Percentiles rank a stretch among this genome's conserved stretches.
These are phyloP conservation scores for Malus domestica DNA, from an alignment of 306 rosid genomes.

Conservation along the genomic window ASM211411v1 NC_041802.1:4986501-4987000, in stretches of 20 bases:
- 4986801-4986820: background rate
- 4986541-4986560: background rate
- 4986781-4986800: background rate
- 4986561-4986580: background rate
- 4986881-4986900: conserved; percentile 8
- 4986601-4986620: conserved; percentile 28
- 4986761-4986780: background rate
- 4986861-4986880: background rate
- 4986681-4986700: conserved; percentile 14
- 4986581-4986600: conserved; percentile 28
- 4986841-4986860: conserved; percentile 37
- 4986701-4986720: conserved; percentile 12
- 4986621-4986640: conserved; percentile 23
- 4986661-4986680: conserved; percentile 9
- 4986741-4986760: background rate
- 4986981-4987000: background rate
- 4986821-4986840: conserved; percentile 12
- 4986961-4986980: conserved; percentile 16
- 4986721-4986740: background rate
- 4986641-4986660: conserved; percentile 9
- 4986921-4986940: conserved; percentile 37
- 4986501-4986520: background rate
- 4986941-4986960: conserved; percentile 36
- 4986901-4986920: background rate
- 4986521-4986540: background rate